phyloP scores from a whole-genome alignment of 2,329 filamentous ascomycete species.

The Alternaria conjuncta region DNA sequence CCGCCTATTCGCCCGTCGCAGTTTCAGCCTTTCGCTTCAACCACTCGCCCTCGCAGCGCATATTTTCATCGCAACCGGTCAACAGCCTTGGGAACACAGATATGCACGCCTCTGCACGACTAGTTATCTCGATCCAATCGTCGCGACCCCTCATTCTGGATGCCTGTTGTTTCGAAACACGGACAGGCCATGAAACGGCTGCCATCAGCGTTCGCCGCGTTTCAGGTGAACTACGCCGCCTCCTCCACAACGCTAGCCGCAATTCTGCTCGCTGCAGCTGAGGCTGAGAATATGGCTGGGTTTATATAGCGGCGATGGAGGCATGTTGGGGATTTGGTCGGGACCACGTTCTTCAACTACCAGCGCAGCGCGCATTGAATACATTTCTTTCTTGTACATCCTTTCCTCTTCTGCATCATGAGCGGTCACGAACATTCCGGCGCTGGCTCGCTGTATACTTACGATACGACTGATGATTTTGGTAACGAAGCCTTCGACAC shows the following conservation, averaged over 20 bases:
- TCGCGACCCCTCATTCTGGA: constrained; percentile 11
- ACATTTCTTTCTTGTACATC: background rate
- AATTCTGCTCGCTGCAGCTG: background rate
- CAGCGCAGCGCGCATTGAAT: background rate
- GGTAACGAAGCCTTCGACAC: background rate
- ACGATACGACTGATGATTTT: background rate
- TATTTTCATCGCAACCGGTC: constrained; percentile 3
- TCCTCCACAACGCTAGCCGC: constrained; percentile 15
- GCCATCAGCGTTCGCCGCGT: constrained; percentile 13
- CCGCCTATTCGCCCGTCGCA: constrained; percentile 1
- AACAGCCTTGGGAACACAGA: constrained; percentile 5
- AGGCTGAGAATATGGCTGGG: background rate
- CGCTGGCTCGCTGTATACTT: constrained; percentile 19
- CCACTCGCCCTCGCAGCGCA: constrained; percentile 9
- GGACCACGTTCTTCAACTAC: background rate
- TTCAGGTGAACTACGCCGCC: constrained; percentile 39
- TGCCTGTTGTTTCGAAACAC: constrained; percentile 30
- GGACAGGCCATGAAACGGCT: constrained; percentile 16
- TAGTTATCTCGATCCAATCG: constrained; percentile 5
- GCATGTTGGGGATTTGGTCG: background rate
- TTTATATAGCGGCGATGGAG: background rate
- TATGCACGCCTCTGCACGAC: background rate
- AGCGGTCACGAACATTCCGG: constrained; percentile 4
- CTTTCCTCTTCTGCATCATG: constrained; percentile 11
- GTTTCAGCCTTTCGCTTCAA: constrained; percentile 17